Evolutionary conservation across 2,329 filamentous ascomycete genomes (phyloP), one percentile per base, ranked within the genome.

Genomic region (Ophiosphaerella herpotricha): DNA sequence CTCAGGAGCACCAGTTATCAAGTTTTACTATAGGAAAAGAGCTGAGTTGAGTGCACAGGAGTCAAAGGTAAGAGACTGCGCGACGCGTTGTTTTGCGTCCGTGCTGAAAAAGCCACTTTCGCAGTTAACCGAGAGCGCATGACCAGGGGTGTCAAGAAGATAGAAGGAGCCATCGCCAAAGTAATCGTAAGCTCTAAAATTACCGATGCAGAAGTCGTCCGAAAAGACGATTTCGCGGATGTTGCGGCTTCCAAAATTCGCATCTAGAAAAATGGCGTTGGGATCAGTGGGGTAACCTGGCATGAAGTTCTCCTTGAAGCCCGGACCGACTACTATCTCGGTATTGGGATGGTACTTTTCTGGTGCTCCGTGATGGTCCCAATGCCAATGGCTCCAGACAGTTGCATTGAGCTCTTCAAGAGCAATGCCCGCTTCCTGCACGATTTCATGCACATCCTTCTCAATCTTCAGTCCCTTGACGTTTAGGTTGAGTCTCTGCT

Each of bases 301-400:
- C 12, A 76, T 56, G 53, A 78, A 75, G 0, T 64, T 61, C 1
- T 72, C 49, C 37, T 74, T 78, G 63, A 83, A 79, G 0, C 81
- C 81, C 0, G 81, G 78, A 0, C 82, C 82, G 2, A 83, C 80
- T 36, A 83, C 59, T 0, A 84, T 57, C 13, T 77, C 71, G 0
- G 79, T 80, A 0, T 55, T 66, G 0, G 56, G 0, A 0, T 78
- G 77, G 42, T 83, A 84, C 0, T 59, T 68, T 0, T 74, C 71
- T 0, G 75, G 71, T 43, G 82, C 76, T 0, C 82, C 82, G 9
- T 74, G 76, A 48, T 84, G 82, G 54, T 84, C 81, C 60, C 71
- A 79, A 35, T 66, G 65, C 52, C 72, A 77, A 52, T 82, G 79
- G 46, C 74, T 76, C 61, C 67, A 70, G 23, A 78, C 70, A 1